Evolutionary conservation across 2,329 filamentous ascomycete species (phyloP), one percentile per base, ranked within the genome.

Genomic region (Monosporascus sp.): DNA sequence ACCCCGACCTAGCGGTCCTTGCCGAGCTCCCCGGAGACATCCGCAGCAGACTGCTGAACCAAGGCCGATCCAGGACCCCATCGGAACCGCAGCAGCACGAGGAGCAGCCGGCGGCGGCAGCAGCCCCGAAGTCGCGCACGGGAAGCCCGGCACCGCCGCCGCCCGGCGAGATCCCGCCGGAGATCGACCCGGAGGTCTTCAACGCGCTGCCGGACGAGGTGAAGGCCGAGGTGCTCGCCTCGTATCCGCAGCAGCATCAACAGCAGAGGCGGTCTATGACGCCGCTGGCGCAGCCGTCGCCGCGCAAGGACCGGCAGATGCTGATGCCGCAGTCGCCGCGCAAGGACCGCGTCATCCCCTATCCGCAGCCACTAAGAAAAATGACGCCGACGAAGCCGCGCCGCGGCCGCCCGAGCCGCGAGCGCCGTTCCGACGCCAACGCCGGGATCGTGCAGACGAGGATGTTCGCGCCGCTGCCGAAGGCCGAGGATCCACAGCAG

Each of bases 11-110:
- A 0, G 76, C 79, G n/a, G 87, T 96, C 0, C 71, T 97, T 3
- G 88, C 88, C 1, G 91, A 95, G 63, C 77, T 99, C 3, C 93
- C 93, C 0, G 78, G 77, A 35, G 90, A 96, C 65, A 96, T 97
- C 57, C 82, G 90, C 55, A 84, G 83, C 35, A 89, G 83, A 64
- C 78, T 97, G 9, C 77, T 88, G 56, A 80, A 79, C 8, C 85
- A 87, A 63, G 75, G 72, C 53, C 60, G 66, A 66, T 37, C 57
- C 41, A 49, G 18, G 18, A 24, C 39, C 18, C 11, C 59, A 50
- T 50, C 58, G 47, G 55, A 56, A 58, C 59, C 62, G 45, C 56
- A 69, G 54, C 62, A 68, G 37, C 31, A 14, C 4, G 31, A 35
- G 31, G 31, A 35, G 31, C 31, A 14, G 31, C 11, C 31, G 31